These are phyloP conservation scores for Lagenaria siceraria DNA, from an alignment of 306 rosid genomes.

Conservation along the genomic window DNA sequence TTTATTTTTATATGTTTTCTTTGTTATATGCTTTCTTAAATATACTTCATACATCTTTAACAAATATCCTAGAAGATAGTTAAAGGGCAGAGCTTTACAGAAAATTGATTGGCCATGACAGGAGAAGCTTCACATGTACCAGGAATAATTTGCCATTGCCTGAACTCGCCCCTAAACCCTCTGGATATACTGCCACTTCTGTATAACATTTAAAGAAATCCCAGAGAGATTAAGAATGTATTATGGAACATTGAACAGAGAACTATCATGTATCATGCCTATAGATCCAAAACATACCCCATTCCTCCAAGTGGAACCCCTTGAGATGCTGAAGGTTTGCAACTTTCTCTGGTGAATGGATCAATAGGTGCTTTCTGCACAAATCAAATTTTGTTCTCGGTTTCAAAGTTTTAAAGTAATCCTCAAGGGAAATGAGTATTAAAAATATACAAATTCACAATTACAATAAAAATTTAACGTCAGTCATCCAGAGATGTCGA, in stretches of 20 bases:
- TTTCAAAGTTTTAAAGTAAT: not conserved
- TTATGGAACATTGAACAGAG: not conserved
- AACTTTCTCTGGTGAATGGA: conserved; percentile 87
- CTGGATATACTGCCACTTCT: conserved; percentile 99
- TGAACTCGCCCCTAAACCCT: conserved; percentile 96
- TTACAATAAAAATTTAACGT: not conserved
- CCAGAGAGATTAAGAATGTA: conserved; percentile 11
- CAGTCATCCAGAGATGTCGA: not conserved
- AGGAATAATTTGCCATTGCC: conserved; percentile 94
- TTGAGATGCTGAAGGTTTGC: conserved; percentile 97
- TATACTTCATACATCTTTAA: not conserved
- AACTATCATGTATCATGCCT: not conserved
- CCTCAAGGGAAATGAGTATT: not conserved
- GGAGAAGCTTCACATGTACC: conserved; percentile 80
- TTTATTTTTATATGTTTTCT: not conserved
- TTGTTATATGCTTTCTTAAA: not conserved
- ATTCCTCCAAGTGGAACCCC: conserved; percentile 99
- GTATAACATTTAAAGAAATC: conserved; percentile 14
- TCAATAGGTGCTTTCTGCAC: conserved; percentile 97
- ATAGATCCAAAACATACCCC: conserved; percentile 52
- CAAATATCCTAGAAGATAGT: not conserved
- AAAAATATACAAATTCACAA: not conserved
- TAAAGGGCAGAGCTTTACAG: conserved; percentile 42
- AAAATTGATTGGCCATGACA: conserved; percentile 96
- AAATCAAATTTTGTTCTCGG: not conserved